Evolutionary conservation across 331 rosid species (phyloP).

Genomic region (Quercus tomentella): DNA sequence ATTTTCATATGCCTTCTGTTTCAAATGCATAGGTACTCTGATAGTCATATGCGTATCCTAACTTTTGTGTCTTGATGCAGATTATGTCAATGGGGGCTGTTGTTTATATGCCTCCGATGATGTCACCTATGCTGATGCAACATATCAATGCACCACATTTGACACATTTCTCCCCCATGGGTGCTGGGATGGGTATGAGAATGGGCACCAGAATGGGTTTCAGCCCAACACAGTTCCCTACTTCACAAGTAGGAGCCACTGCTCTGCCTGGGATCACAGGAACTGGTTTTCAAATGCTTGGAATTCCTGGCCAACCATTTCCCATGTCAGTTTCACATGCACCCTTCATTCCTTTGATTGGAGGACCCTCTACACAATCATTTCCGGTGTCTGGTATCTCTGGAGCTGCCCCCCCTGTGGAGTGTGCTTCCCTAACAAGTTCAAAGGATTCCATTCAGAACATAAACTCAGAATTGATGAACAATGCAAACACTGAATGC

Average conservation of each 20-base stretch:
- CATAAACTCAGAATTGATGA: neutral
- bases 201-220: slow-evolving; percentile 21
- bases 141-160: slow-evolving; percentile 14
- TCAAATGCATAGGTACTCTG: neutral
- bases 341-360: slow-evolving; percentile 25
- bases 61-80: slow-evolving; percentile 27
- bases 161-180: slow-evolving; percentile 23
- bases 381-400: neutral
- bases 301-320: slow-evolving; percentile 29
- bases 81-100: slow-evolving; percentile 41
- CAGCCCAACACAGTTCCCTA: slow-evolving; percentile 24
- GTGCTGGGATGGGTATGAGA: slow-evolving; percentile 31
- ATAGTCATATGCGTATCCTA: neutral
- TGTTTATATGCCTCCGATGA: slow-evolving; percentile 40
- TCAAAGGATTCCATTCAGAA: neutral
- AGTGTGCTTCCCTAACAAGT: slow-evolving; percentile 1
- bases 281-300: slow-evolving; percentile 30
- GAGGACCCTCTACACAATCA: slow-evolving; percentile 18
- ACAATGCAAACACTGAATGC: neutral
- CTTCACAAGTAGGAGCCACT: slow-evolving; percentile 21
- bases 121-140: slow-evolving; percentile 19
- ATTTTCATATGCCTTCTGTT: neutral
- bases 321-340: slow-evolving; percentile 19
- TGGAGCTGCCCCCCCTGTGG: neutral
- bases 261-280: slow-evolving; percentile 13